Evolutionary conservation across 208 protist species (phyloP), one percentile per base, ranked within the genome.

Genomic region (Leptomonas seymouri): DNA sequence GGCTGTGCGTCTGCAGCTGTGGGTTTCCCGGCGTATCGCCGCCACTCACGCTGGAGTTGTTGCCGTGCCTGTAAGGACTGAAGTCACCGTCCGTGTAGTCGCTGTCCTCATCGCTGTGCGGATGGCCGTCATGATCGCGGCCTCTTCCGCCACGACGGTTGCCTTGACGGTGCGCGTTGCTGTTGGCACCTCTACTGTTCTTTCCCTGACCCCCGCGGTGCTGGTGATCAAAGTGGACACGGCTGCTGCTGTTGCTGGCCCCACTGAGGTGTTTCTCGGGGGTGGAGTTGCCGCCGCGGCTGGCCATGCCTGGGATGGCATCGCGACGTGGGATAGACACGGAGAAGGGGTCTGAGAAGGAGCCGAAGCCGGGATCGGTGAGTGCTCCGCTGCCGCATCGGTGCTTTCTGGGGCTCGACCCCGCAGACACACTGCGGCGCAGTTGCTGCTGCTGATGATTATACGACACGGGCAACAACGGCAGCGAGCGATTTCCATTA

Each of bases 1-100:
- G 83, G 49, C 75, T 72, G 76, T 80, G 68, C 28, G 83, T 88
- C 27, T 71, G 75, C 66, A 85, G 79, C 67, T 88, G 83, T 51
- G 78, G 74, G 64, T 88, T 85, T 46, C 61, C 68, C 0, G 83
- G 83, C 4, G 76, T 74, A 61, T 78, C 70, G 42, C 28, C 49
- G 16, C 59, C 65, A 28, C 48, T 64, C 8, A 23, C 25, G 49
- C 36, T 57, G 42, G 46, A 34, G 54, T 67, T 51, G 67, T 20
- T 44, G 58, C 21, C 31, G 27, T 8, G 25, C 41, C 25, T 67
- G 50, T 25, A 23, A 36, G 21, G 45, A 31, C 16, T 31, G 23
- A 54, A 27, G 15, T 68, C 16, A 51, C 61, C 48, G 63, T 61
- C 39, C 30, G 57, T 25, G 71, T 59, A 59, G 30, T 50, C 45